Evolutionary conservation across 441 rosid genomes (phyloP).

Genomic region (Corymbia calophylla): DNA sequence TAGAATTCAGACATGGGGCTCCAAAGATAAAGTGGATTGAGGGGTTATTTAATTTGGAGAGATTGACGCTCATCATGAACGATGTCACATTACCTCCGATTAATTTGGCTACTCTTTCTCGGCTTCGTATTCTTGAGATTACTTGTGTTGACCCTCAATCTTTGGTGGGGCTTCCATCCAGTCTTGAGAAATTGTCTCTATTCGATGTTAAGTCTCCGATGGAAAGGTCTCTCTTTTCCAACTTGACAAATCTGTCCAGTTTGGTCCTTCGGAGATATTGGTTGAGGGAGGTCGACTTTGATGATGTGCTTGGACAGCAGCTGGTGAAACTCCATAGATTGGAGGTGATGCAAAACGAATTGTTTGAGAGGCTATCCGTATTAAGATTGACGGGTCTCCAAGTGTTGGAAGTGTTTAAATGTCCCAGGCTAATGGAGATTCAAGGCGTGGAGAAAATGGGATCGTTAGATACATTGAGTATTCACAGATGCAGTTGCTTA

Average conservation of each 20-base stretch:
- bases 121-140: not conserved
- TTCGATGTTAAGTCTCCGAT: not conserved
- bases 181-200: not conserved
- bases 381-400: not conserved
- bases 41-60: not conserved
- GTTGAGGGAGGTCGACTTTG: not conserved
- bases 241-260: not conserved
- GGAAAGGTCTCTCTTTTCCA: not conserved
- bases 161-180: not conserved
- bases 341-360: not conserved
- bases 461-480: not conserved
- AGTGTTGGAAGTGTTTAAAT: fast-evolving
- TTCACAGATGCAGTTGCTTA: not conserved
- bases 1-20: not conserved
- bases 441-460: not conserved
- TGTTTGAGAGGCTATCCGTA: not conserved
- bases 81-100: not conserved
- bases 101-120: not conserved
- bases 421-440: not conserved
- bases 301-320: not conserved
- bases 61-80: not conserved
- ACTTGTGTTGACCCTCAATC: not conserved
- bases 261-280: not conserved
- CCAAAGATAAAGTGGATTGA: not conserved
- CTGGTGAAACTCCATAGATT: not conserved